A percentile compares a stretch with the other conserved stretches of the same genome.
These are phyloP conservation scores for Arctium lappa DNA, from an alignment of 129 eudicot genomes.

Conservation along the genomic window DNA sequence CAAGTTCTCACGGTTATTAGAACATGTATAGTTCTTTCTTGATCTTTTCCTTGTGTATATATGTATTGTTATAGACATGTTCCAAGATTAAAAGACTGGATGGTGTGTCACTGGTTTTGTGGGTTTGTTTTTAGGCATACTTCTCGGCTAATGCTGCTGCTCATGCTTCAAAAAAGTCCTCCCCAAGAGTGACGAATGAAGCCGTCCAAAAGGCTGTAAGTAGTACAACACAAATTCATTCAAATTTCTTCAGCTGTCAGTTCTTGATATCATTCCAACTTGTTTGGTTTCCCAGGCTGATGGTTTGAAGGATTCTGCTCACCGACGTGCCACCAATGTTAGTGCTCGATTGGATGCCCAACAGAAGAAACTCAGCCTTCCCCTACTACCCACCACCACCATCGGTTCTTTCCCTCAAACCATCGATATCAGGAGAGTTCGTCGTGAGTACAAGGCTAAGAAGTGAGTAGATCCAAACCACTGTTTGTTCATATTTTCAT, in stretches of 20 bases:
- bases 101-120: neutral
- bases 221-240: neutral
- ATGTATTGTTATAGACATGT: neutral
- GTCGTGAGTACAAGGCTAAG: slow-evolving; percentile 81
- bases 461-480: slow-evolving; percentile 40
- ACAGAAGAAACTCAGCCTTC: slow-evolving; percentile 77
- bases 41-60: neutral
- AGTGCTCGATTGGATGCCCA: slow-evolving; percentile 71
- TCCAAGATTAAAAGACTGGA: neutral
- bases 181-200: slow-evolving; percentile 70
- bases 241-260: neutral
- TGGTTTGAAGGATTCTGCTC: slow-evolving; percentile 59
- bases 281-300: slow-evolving; percentile 43
- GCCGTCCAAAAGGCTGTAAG: slow-evolving; percentile 73
- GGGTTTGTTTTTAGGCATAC: slow-evolving; percentile 41
- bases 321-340: slow-evolving; percentile 72
- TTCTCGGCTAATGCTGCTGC: slow-evolving; percentile 68
- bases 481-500: neutral
- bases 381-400: slow-evolving; percentile 76
- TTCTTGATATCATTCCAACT: neutral
- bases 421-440: slow-evolving; percentile 66
- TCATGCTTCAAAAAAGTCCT: slow-evolving; percentile 69
- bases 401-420: slow-evolving; percentile 91
- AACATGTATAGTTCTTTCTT: neutral
- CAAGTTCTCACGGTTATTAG: neutral